Evolutionary conservation across 2,329 filamentous ascomycete species (phyloP).

Genomic region (Epichloe glyceriae): DNA sequence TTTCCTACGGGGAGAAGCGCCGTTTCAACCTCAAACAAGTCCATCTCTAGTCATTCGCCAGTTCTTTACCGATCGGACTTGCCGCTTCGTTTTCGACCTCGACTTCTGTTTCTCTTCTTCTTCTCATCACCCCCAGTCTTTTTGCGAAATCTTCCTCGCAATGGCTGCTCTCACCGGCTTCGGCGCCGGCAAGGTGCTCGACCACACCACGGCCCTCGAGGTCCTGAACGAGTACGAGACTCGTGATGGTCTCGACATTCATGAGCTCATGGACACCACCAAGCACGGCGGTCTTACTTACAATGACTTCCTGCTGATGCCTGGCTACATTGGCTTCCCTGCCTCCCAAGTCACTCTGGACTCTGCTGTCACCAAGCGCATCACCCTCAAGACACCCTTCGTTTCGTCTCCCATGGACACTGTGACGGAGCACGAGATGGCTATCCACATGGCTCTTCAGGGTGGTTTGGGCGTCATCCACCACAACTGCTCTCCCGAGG

Average conservation of each 20-base stretch:
- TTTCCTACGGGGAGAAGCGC: slow-evolving; percentile 42
- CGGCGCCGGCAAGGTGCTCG: slow-evolving; percentile 45
- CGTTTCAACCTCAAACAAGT: slow-evolving; percentile 25
- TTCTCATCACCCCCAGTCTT: slow-evolving; percentile 8
- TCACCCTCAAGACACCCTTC: slow-evolving; percentile 91
- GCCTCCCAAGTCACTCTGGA: slow-evolving; percentile 82
- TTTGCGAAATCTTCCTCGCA: slow-evolving; percentile 17
- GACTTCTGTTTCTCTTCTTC: slow-evolving; percentile 15
- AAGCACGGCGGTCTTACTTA: slow-evolving; percentile 91
- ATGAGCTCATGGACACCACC: slow-evolving; percentile 80
- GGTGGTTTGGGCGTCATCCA: slow-evolving; percentile 90
- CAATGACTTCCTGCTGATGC: slow-evolving; percentile 95
- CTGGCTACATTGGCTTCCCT: slow-evolving; percentile 96
- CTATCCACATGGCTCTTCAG: slow-evolving; percentile 88
- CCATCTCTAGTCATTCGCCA: slow-evolving; percentile 15
- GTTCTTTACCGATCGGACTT: slow-evolving; percentile 13
- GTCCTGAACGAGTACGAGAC: slow-evolving; percentile 68
- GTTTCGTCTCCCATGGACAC: slow-evolving; percentile 99
- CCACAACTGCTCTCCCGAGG: slow-evolving; percentile 97
- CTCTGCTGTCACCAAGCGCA: slow-evolving; percentile 86
- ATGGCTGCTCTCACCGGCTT: slow-evolving; percentile 53
- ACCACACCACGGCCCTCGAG: slow-evolving; percentile 65
- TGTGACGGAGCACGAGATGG: slow-evolving; percentile 98
- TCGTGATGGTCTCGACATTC: slow-evolving; percentile 75
- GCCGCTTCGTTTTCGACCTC: slow-evolving; percentile 30